Base-by-base conservation (phyloP, 495 filamentous ascomycete species). In the Podospora pseudocomata region DNA sequence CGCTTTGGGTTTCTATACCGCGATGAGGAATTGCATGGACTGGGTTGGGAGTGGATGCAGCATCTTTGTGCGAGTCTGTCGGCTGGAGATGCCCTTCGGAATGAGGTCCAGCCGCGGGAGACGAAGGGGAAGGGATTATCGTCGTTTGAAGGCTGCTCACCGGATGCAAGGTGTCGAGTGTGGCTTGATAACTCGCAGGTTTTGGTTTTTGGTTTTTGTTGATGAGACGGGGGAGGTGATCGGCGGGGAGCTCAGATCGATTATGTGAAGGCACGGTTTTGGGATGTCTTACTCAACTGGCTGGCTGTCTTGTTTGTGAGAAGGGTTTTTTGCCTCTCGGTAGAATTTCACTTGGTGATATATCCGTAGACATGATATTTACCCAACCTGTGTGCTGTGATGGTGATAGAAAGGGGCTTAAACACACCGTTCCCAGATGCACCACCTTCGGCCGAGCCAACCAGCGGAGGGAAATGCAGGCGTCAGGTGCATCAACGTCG, bases 121-220 rank as follows among this genome's bases (percentile, higher is more conserved):
- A 13, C 39, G 39, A 11, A 49, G 39, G 39, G 39, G 39, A 18
- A 13, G 3, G 39, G 39, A 49, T 49, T 49, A 49, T 49, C 39
- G 39, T 49, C 39, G 39, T 18, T 49, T 1, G 39, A 39, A 11
- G 34, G 34, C 11, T 39, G 34, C 11, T 39, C 6, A 39, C 6
- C 11, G 34, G 16, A 9, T 61, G 59, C 23, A 61, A 28, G 26
- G 23, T 61, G 59, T 61, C 59, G 58, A 0, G 11, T 30, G 59
- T 61, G 59, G 59, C 59, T 61, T 61, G 59, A 61, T 61, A 28
- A 32, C 59, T 26, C 11, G 30, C 26, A 18, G 20, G 59, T 13
- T 28, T 61, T 61, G 23, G 23, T 61, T 5, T 6, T 32, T 32
- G 4, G 7, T 32, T 7, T 7, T 16, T 16, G 59, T 5, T 61